Evolutionary conservation across 1,284 basidiomycete genomes (phyloP), one percentile per base, ranked within the genome.

Genomic region (Leccinum laetum): DNA sequence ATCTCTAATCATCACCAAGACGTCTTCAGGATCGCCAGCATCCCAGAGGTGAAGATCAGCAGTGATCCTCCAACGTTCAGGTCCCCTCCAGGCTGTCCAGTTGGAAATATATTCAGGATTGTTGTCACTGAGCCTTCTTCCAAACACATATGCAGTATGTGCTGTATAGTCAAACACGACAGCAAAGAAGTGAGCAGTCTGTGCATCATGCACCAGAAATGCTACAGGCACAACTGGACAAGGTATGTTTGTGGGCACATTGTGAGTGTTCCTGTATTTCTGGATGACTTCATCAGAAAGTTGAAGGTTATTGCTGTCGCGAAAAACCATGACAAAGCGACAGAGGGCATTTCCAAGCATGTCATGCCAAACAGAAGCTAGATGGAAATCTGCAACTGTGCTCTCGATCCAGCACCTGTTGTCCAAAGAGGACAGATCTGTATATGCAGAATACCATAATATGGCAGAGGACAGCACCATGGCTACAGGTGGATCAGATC

Each of bases 41-140:
- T 53, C 4, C 62, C 65, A 70, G 0, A 16, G 1, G 39, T 71
- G 64, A 14, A 70, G 65, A 1, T 44, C 5, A 2, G 65, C 65
- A 1, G 69, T 32, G 1, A 11, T 46, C 0, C 9, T 1, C 70
- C 68, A 70, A 16, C 13, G 24, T 8, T 61, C 26, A 1, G 63
- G 64, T 0, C 64, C 69, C 1, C 3, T 46, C 55, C 62, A 70
- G 0, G 58, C 37, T 0, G 2, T 18, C 69, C 69, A 70, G 32
- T 53, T 18, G 10, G 29, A 0, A 24, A 60, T 2, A 2, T 68
- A 68, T 24, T 35, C 2, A 8, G 18, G n/a, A 8, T 68, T 58
- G 6, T 26, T 4, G 1, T 21, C 9, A 1, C 46, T 37, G 1
- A 65, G 21, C 11, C 21, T 32, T 16, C 61, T n/a, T 44, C 61